These are phyloP conservation scores for Apophysomyces trapeziformis DNA, from an alignment of 371 early-diverging fungal genomes.

Conservation along the genomic window DNA sequence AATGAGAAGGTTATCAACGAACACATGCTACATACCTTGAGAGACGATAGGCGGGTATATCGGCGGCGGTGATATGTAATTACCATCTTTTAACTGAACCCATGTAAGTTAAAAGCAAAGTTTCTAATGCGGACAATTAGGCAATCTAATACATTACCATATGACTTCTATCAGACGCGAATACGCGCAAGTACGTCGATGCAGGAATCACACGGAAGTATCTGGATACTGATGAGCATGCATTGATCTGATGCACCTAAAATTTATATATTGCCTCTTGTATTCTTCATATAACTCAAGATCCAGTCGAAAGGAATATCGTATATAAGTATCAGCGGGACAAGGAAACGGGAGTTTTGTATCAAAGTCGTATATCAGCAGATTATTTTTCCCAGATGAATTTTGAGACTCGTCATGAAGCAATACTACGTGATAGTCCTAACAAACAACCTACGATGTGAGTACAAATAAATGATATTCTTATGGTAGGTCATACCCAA, in stretches of 20 bases:
- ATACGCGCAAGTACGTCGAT: constrained; percentile 26
- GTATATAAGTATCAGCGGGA: constrained; percentile 26
- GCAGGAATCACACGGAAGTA: constrained; percentile 47
- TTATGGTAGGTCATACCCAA: constrained; percentile 34
- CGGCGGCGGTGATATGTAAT: constrained; percentile 34
- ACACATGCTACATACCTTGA: constrained; percentile 1
- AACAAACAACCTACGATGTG: background rate
- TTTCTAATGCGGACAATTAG: background rate
- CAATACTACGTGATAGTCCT: constrained; percentile 55
- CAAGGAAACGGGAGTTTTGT: constrained; percentile 41
- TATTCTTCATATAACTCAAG: constrained; percentile 22
- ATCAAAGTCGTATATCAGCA: constrained; percentile 44
- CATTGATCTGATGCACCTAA: background rate
- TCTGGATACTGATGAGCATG: constrained; percentile 12
- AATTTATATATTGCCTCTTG: constrained; percentile 19
- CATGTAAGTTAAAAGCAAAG: background rate
- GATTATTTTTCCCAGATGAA: constrained; percentile 6
- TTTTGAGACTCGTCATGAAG: constrained; percentile 3
- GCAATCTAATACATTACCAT: constrained; percentile 31
- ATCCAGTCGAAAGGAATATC: constrained; percentile 36
- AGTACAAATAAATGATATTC: too few species aligned
- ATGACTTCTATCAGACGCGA: constrained; percentile 49
- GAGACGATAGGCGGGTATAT: constrained; percentile 30
- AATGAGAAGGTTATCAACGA: background rate
- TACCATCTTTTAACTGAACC: constrained; percentile 28